Evolutionary conservation across 768 basidiomycete genomes (phyloP), one percentile per base, ranked within the genome.

Genomic region (Dioszegia hungarica): DNA sequence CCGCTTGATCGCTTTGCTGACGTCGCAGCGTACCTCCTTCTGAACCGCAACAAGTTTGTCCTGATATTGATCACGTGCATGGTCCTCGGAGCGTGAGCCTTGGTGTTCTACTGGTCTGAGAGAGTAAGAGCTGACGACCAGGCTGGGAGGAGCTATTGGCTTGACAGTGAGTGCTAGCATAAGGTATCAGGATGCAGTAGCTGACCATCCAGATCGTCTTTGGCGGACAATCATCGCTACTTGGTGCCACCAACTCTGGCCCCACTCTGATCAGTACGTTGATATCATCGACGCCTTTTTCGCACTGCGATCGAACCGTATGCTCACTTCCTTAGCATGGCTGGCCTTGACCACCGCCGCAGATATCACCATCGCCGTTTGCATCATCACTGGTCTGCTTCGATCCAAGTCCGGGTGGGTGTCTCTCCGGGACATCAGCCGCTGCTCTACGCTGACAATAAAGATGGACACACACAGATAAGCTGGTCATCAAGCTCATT

Each of bases 381-480:
- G 29, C 22, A 68, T 68, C 56, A 19, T 64, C 14, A 49, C 29
- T 20, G 63, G 56, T 22, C 48, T 68, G 1, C 39, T 62, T 6
- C 38, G 54, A 8, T 62, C 63, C 17, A 68, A 63, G 37, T 57
- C 66, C 34, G 66, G 56, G 63, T 61, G 31, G 11, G 59, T 54
- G 39, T 14, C 34, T 28, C n/a, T 40, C 20, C 34, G 19, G 28
- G 27, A 5, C 15, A 3, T 24, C 25, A 25, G 14, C 38, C 11
- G 3, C 20, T 10, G 17, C 27, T 19, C 29, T 14, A 14, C 33
- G 50, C 56, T 54, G 38, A 52, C 51, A 15, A 6, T n/a, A 37
- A 40, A 57, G 66, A 5, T 68, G 66, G 66, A 40, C 57, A 3
- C 57, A 62, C 19, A 68, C 66, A 37, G 66, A 68, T 40, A 49